Evolutionary conservation across 176 grass and related monocot species (phyloP).

Genomic region (Oropetium thomaeum): DNA sequence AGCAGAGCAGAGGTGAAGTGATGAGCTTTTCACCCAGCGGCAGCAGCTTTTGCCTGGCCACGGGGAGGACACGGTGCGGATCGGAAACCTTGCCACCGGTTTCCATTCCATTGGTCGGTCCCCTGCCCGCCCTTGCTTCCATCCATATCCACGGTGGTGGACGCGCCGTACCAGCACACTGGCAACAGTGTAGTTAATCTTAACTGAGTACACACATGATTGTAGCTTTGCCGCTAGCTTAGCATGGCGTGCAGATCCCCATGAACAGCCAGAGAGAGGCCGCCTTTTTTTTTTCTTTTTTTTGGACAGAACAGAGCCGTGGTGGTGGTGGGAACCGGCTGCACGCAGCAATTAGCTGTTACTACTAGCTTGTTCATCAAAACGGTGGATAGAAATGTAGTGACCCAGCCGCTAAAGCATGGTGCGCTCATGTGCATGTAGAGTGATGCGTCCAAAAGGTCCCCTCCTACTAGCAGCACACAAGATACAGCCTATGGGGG

Average conservation of each 20-base stretch:
- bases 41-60: conserved; percentile 53
- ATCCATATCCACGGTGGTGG: conserved; percentile 4
- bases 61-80: conserved; percentile 43
- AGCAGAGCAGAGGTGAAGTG: conserved; percentile 9
- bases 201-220: conserved; percentile 28
- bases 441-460: conserved; percentile 37
- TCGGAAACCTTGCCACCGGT: conserved; percentile 40
- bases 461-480: neutral
- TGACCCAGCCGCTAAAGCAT: conserved; percentile 21
- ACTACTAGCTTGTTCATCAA: neutral
- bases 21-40: conserved; percentile 39
- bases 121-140: neutral
- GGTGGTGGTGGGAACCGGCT: conserved; percentile 53
- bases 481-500: conserved; percentile 30
- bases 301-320: too few relatives aligned
- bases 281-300: too few relatives aligned
- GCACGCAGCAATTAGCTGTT: conserved; percentile 14
- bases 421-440: conserved; percentile 32
- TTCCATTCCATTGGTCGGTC: conserved; percentile 38
- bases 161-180: neutral
- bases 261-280: conserved; percentile 18
- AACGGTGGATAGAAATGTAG: conserved; percentile 16
- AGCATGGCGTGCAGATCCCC: conserved; percentile 31
- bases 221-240: conserved; percentile 35
- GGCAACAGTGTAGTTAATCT: conserved; percentile 17